A percentile compares a stretch with the other conserved stretches of the same genome.
phyloP scores from a whole-genome alignment of 352 stramenopile genomes.

The Globisporangium abappressorium region DNA sequence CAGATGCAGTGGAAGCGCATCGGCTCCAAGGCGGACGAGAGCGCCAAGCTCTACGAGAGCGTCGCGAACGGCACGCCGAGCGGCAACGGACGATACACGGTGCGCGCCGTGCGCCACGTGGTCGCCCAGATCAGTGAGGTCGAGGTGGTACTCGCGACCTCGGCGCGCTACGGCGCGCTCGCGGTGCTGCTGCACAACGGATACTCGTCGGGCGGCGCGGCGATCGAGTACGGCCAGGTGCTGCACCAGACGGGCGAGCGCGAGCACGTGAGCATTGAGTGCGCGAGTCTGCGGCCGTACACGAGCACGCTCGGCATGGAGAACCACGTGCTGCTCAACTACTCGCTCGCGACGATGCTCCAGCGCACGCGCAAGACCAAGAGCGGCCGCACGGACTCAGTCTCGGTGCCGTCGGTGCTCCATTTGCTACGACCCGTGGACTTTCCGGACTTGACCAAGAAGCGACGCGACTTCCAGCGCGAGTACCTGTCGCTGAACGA shows the following conservation, averaged over 20 bases:
- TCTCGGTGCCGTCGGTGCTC: slow-evolving; percentile 56
- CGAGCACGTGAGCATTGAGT: slow-evolving; percentile 59
- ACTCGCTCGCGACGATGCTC: slow-evolving; percentile 57
- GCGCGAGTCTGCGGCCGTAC: slow-evolving; percentile 42
- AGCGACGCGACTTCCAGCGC: slow-evolving; percentile 36
- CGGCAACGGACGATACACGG: slow-evolving; percentile 28
- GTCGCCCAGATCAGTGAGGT: slow-evolving; percentile 46
- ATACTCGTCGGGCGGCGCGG: slow-evolving; percentile 38
- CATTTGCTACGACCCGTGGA: slow-evolving; percentile 57
- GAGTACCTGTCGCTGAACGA: slow-evolving; percentile 38
- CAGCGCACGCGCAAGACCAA: slow-evolving; percentile 57
- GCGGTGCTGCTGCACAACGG: slow-evolving; percentile 39
- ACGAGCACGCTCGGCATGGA: slow-evolving; percentile 27
- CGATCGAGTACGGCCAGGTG: slow-evolving; percentile 44
- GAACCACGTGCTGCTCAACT: slow-evolving; percentile 57
- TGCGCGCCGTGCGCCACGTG: slow-evolving; percentile 57
- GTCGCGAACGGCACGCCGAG: slow-evolving; percentile 9
- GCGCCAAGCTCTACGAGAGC: slow-evolving; percentile 62
- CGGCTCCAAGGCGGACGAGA: slow-evolving; percentile 40
- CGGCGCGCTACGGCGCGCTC: slow-evolving; percentile 33
- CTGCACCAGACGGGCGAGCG: slow-evolving; percentile 61
- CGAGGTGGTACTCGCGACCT: slow-evolving; percentile 46
- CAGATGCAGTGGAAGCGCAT: slow-evolving; percentile 71
- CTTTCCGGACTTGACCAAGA: slow-evolving; percentile 28
- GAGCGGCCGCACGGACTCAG: slow-evolving; percentile 19